These are phyloP conservation scores for Xeromyces bisporus DNA, from an alignment of 495 filamentous ascomycete species.

Conservation along the genomic window DNA sequence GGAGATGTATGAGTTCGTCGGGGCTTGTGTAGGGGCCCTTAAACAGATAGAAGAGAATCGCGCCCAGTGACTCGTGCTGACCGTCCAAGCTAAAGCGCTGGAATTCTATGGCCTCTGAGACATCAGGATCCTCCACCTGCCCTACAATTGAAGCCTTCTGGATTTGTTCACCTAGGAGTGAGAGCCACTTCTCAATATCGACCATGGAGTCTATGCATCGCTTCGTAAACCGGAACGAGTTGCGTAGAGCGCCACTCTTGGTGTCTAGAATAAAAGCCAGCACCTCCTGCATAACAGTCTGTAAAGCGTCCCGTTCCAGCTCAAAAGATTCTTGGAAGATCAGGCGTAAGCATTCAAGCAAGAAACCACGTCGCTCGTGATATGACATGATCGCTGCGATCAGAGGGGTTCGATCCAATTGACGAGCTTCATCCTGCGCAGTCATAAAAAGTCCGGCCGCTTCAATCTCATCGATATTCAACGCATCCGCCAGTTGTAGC, in stretches of 20 bases:
- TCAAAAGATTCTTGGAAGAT: slow-evolving; percentile 48
- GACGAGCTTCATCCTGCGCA: slow-evolving; percentile 44
- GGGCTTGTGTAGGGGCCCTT: slow-evolving; percentile 50
- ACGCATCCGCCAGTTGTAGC: slow-evolving; percentile 63
- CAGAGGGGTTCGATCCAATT: slow-evolving; percentile 48
- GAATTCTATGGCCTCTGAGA: slow-evolving; percentile 53
- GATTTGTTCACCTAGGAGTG: slow-evolving; percentile 50
- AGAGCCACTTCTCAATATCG: slow-evolving; percentile 55
- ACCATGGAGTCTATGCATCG: slow-evolving; percentile 59
- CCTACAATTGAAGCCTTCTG: slow-evolving; percentile 55
- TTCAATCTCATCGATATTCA: slow-evolving; percentile 78
- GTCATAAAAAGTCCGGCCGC: slow-evolving; percentile 57
- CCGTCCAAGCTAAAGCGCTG: slow-evolving; percentile 55
- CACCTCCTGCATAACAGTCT: slow-evolving; percentile 23
- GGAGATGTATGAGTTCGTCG: slow-evolving; percentile 55
- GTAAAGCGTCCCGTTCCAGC: slow-evolving; percentile 32
- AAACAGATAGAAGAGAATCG: slow-evolving; percentile 57
- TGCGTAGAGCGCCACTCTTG: slow-evolving; percentile 23
- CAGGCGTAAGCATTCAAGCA: slow-evolving; percentile 70
- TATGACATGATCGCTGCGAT: slow-evolving; percentile 67
- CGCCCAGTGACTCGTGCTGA: slow-evolving; percentile 78
- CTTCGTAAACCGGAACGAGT: slow-evolving; percentile 38
- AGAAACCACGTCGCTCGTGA: slow-evolving; percentile 58
- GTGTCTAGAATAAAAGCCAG: slow-evolving; percentile 29
- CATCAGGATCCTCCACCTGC: slow-evolving; percentile 35